Evolutionary conservation across 2,329 filamentous ascomycete genomes (phyloP), one percentile per base, ranked within the genome.

Genomic region (Chaetomiaceae sp.): DNA sequence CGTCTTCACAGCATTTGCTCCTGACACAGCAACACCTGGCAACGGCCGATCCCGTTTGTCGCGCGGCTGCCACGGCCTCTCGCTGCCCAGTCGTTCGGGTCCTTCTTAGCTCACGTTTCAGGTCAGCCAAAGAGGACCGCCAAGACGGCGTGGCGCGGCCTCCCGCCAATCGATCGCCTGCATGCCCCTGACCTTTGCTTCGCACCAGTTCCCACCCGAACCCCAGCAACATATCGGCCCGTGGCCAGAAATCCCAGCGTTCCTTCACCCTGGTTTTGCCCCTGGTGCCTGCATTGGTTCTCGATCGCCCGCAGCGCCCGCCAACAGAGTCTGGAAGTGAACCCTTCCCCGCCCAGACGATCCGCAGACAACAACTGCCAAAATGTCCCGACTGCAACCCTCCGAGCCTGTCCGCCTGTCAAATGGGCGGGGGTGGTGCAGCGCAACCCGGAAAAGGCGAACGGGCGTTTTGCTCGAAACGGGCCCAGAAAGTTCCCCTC

Each of bases 161-260:
- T 12, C 15, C 43, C 37, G n/a, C 50, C 50, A 52, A 49, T 52
- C 40, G 33, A 11, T 8, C 24, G 40, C 19, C 46, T 40, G 35
- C 39, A 43, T 33, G 22, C 45, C 49, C 48, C 44, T 49, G 42
- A 41, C 38, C 35, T n/a, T n/a, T n/a, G n/a, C n/a, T n/a, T n/a
- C n/a, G n/a, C n/a, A 42, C 42, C 12, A 26, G 20, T 6, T 12
- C 17, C 15, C 29, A 20, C 20, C 18, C n/a, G n/a, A 18, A 19
- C 17, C 17, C 10, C 30, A 26, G 12, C 26, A 35, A 11, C 42
- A 30, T 7, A 39, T 39, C 11, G 14, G 14, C 29, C 34, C 20
- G 17, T 22, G 42, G 15, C 29, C 36, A 26, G 42, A 45, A 9
- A 5, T 24, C 22, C 5, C 6, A 24, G 22, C 22, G 5, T 34